Percentiles rank a stretch among this genome's conserved stretches.
phyloP scores from a whole-genome alignment of 192 early-diverging fungal species.

The Linnemannia exigua region DNA sequence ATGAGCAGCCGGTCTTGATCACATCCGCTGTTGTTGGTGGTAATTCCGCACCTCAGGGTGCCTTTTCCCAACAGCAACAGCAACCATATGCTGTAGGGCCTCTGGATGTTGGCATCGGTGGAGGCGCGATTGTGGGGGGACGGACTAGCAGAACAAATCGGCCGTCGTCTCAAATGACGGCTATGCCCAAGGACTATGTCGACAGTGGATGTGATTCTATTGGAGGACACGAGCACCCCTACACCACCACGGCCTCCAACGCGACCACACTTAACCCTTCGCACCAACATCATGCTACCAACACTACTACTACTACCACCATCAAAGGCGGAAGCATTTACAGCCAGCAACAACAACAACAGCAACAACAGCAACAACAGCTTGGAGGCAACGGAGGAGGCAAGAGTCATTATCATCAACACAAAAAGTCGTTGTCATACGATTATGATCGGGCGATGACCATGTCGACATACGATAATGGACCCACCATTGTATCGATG shows the following conservation, averaged over 20 bases:
- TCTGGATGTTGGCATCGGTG: neutral
- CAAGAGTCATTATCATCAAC: neutral
- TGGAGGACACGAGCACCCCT: conserved; percentile 22
- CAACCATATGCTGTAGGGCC: neutral
- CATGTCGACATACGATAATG: conserved; percentile 43
- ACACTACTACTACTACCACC: neutral
- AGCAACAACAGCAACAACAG: conserved; percentile 7
- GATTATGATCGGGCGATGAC: conserved; percentile 18
- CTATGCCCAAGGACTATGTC: conserved; percentile 25
- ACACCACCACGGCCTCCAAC: conserved; percentile 28
- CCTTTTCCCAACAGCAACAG: neutral
- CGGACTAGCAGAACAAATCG: conserved; percentile 4
- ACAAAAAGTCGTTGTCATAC: neutral
- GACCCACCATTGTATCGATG: conserved; percentile 38
- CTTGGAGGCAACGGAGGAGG: neutral
- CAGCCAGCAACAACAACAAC: conserved; percentile 1
- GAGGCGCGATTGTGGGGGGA: neutral
- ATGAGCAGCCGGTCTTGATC: conserved; percentile 21
- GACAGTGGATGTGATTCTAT: conserved; percentile 33
- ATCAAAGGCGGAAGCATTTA: conserved; percentile 11
- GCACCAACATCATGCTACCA: conserved; percentile 1
- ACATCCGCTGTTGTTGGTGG: neutral
- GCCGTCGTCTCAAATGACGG: conserved; percentile 37
- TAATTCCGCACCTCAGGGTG: neutral
- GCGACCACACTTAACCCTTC: conserved; percentile 31